Percentiles rank a stretch among this genome's conserved stretches.
Evolutionary conservation across 306 rosid species (phyloP).

Genomic region (Vigna nakashimae): DNA sequence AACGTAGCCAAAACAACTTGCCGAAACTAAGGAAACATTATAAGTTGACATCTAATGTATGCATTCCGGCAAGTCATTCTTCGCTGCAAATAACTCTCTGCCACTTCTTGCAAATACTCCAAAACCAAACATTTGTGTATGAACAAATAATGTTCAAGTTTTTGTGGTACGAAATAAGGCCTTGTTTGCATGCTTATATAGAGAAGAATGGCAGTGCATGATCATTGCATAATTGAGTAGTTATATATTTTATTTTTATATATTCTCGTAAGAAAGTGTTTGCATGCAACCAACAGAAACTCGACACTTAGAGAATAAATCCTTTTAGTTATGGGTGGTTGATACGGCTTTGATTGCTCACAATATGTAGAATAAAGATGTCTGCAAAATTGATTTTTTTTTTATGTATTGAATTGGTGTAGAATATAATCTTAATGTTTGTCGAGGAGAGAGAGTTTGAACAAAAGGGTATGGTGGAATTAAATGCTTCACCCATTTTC

Average conservation of each 20-base stretch:
- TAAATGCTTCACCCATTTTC: background rate
- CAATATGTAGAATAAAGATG: slow-evolving; percentile 27
- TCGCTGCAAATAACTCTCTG: slow-evolving; percentile 52
- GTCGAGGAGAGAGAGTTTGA: background rate
- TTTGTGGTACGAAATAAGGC: slow-evolving; percentile 14
- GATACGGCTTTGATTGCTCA: background rate
- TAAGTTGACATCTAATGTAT: background rate
- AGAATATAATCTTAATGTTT: slow-evolving; percentile 39
- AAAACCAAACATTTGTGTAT: slow-evolving; percentile 16
- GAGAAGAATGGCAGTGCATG: background rate
- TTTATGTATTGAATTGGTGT: slow-evolving; percentile 13
- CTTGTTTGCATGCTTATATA: slow-evolving; percentile 39
- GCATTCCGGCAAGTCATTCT: slow-evolving; percentile 63
- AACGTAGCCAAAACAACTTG: slow-evolving; percentile 56
- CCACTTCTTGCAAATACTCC: slow-evolving; percentile 43
- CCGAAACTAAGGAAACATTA: background rate
- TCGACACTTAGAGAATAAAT: background rate
- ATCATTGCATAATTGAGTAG: slow-evolving; percentile 18
- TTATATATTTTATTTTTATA: background rate
- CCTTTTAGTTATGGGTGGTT: background rate
- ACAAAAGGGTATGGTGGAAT: slow-evolving; percentile 8
- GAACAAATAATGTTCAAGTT: background rate
- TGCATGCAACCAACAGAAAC: slow-evolving; percentile 7
- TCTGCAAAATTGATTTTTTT: background rate
- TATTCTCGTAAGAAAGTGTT: slow-evolving; percentile 16